Evolutionary conservation across 257 asterid species (phyloP).

Genomic region (Ophiorrhiza pumila): DNA sequence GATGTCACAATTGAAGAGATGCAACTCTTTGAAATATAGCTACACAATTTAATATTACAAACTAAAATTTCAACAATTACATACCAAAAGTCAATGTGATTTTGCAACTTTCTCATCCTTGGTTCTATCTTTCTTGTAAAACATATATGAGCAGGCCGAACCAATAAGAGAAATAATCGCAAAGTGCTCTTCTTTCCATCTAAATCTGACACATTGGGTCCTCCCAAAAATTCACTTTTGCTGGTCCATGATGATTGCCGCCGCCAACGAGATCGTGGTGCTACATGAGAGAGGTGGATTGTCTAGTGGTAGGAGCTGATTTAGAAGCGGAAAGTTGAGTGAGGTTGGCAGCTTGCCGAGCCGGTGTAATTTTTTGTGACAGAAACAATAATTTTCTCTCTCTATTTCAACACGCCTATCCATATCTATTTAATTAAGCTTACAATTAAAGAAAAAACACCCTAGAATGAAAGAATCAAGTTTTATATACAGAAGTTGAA

Average conservation of each 20-base stretch:
- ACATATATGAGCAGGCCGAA: slow-evolving; percentile 47
- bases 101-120: slow-evolving; percentile 46
- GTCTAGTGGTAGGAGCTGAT: slow-evolving; percentile 27
- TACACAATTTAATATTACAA: no score
- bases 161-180: slow-evolving; percentile 54
- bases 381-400: no score
- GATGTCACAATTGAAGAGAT: no score
- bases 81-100: slow-evolving; percentile 17
- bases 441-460: no score
- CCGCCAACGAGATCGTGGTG: no score
- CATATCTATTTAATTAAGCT: no score
- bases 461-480: no score
- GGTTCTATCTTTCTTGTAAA: slow-evolving; percentile 52
- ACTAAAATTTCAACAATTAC: no score
- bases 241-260: slow-evolving; percentile 60
- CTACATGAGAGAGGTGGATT: slow-evolving; percentile 38
- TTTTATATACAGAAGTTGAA: no score
- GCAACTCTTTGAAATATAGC: no score
- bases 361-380: slow-evolving; percentile 23
- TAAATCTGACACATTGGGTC: slow-evolving; percentile 66
- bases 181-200: slow-evolving; percentile 70
- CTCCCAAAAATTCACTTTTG: slow-evolving; percentile 51
- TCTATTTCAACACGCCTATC: no score
- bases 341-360: slow-evolving; percentile 45
- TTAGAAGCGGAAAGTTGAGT: slow-evolving; percentile 32